Base-by-base conservation (phyloP, 1,284 basidiomycete genomes). In the Inonotus hispidus region DNA sequence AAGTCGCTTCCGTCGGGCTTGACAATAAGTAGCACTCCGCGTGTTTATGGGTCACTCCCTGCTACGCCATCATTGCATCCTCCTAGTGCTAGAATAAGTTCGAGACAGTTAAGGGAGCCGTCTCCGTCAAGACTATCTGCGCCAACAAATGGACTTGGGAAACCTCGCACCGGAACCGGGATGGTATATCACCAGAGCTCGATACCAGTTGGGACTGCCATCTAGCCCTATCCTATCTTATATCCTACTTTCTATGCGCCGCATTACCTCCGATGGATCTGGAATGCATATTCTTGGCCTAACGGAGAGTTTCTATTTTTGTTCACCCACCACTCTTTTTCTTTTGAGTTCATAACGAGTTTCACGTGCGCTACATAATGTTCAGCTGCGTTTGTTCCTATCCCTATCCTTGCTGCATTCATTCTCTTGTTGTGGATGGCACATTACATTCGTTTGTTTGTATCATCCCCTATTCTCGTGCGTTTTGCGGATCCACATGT, bases 111-210 rank as follows among this genome's bases (percentile, higher is more conserved):
- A 14, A 11, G 57, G 27, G 27, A 53, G 19, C 59, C 59, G 5
- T 55, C 46, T 7, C 60, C 60, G 4, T 69, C 29, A 55, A 38
- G 50, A 19, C 54, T 62, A 55, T 66, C 65, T 4, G 41, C 38
- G 25, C 65, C 67, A 5, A 62, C 56, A 38, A 65, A 69, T 2
- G 52, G 47, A 19, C 76, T 77, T 7, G 60, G 55, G 19, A 53
- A 75, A 62, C 82, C 85, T 14, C 71, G 86, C 39, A 87, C 82
- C 14, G 86, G 87, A 5, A 86, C 85, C 8, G 87, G 86, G 38
- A 88, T 88, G 87, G 74, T 76, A 47, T 88, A 88, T 66, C 76
- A 80, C 32, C 56, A 63, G 57, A 62, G 55, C 27, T 62, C 60
- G 55, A 27, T 62, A 27, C 56, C 59, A 13, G 50, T 52, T 35